Evolutionary conservation across 2,329 filamentous ascomycete species (phyloP).

Genomic region (Thermomyces lanuginosus): DNA sequence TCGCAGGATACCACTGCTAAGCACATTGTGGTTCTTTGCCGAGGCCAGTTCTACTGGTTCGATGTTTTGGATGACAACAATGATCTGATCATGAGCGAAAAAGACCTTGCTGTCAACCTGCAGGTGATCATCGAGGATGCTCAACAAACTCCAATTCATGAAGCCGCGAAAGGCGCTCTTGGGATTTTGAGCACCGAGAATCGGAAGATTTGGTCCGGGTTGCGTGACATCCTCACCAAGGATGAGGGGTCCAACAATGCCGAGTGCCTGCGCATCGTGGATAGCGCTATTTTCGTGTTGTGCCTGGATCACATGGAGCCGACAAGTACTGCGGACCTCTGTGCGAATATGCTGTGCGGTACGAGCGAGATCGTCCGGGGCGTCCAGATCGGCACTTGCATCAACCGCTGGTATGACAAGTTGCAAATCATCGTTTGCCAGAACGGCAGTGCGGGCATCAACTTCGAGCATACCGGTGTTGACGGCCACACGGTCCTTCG

Average conservation of each 20-base stretch:
- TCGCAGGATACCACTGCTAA: conserved; percentile 86
- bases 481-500: conserved; percentile 93
- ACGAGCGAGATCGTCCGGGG: conserved; percentile 82
- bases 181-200: conserved; percentile 94
- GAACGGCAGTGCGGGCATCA: conserved; percentile 95
- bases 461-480: conserved; percentile 96
- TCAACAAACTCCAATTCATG: conserved; percentile 72
- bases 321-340: conserved; percentile 62
- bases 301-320: conserved; percentile 90
- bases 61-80: conserved; percentile 89
- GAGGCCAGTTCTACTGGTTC: conserved; percentile 98
- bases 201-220: conserved; percentile 83
- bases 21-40: conserved; percentile 82
- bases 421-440: conserved; percentile 98
- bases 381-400: conserved; percentile 92
- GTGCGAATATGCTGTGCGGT: conserved; percentile 96
- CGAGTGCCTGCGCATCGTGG: conserved; percentile 87
- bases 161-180: conserved; percentile 85
- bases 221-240: conserved; percentile 72
- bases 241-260: conserved; percentile 87
- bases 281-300: conserved; percentile 80
- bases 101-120: conserved; percentile 78
- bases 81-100: conserved; percentile 93
- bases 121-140: conserved; percentile 88
- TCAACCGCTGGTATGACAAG: conserved; percentile 98